These are phyloP conservation scores for Dendrobium officinale DNA, from an alignment of 106 monocot genomes.

Conservation along the genomic window DNA sequence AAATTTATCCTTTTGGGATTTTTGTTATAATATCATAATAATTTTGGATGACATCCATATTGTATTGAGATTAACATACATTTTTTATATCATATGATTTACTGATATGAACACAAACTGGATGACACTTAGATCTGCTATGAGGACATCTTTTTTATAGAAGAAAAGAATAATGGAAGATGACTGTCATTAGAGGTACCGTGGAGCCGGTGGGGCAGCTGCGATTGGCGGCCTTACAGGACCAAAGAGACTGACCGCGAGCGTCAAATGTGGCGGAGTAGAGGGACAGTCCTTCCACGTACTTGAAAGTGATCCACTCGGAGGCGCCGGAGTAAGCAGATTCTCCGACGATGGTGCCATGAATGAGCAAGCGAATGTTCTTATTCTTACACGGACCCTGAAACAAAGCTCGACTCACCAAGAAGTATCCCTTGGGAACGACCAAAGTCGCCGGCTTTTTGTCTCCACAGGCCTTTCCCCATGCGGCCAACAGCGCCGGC, in stretches of 20 bases:
- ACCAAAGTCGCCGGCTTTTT: slow-evolving; percentile 11
- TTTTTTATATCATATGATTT: no score
- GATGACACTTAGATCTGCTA: no score
- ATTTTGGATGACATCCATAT: no score
- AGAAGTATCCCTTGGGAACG: slow-evolving; percentile 33
- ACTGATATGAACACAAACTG: no score
- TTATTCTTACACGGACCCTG: slow-evolving; percentile 37
- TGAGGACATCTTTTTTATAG: no score
- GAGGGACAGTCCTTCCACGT: slow-evolving; percentile 22
- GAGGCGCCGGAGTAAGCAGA: not conserved
- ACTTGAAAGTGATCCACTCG: slow-evolving; percentile 23
- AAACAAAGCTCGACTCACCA: slow-evolving; percentile 25
- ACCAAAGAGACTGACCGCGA: slow-evolving; percentile 22
- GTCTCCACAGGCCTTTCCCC: slow-evolving; percentile 27
- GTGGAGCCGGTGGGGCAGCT: slow-evolving; percentile 20
- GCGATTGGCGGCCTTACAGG: slow-evolving; percentile 8
- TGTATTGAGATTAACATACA: no score
- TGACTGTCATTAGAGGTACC: slow-evolving; percentile 1
- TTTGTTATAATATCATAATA: no score
- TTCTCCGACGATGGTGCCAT: slow-evolving; percentile 33
- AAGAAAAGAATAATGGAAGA: no score
- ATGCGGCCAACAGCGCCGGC: slow-evolving; percentile 22
- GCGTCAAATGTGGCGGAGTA: slow-evolving; percentile 23
- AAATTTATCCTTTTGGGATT: no score
- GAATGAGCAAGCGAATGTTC: slow-evolving; percentile 6